Evolutionary conservation across 129 eudicot genomes (phyloP), one percentile per base, ranked within the genome.

Genomic region (Pittosporum tobira): DNA sequence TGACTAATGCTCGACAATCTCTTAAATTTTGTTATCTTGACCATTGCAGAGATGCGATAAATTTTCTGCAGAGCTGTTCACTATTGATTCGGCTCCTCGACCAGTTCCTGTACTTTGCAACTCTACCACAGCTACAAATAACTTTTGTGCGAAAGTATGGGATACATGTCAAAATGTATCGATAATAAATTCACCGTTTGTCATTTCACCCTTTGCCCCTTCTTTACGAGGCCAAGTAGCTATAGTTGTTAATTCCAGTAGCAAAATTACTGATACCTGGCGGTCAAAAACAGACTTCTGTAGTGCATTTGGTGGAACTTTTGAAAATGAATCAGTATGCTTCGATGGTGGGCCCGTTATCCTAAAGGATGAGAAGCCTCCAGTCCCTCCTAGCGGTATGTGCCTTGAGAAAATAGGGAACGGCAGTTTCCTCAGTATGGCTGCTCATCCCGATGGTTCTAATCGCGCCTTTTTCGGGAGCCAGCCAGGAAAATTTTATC

Each of bases 351-450:
- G 67, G 26, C 78, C 93, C 3, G 78, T 82, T 18, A 51, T 21
- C 24, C 44, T 74, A 12, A 79, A 79, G 50, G 48, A 14, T 37
- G 67, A 84, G 7, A 60, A 36, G 57, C 51, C 72, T 38, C 73
- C 69, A 57, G 63, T 62, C 11, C 42, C 79, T 16, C 85, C 94
- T 19, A 67, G 75, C 16, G 84, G 88, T n/a, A 69, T 85, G 79
- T 88, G 97, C 76, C 75, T 88, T 48, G 95, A 88, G 73, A 85
- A 88, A 61, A 82, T 88, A 6, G 77, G 66, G 1, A 88, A 88
- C 59, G 81, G 88, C 6, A 59, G 83, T 7, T 88, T 72, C 67
- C 82, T 88, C 7, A 77, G 79, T 55, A 79, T 88, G 91, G 95
- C 38, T 48, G 53, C 83, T 63, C 85, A 81, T 45, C 85, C 97